These are phyloP conservation scores for Nicotiana undulata DNA, from an alignment of 257 asterid genomes.

Conservation along the genomic window DNA sequence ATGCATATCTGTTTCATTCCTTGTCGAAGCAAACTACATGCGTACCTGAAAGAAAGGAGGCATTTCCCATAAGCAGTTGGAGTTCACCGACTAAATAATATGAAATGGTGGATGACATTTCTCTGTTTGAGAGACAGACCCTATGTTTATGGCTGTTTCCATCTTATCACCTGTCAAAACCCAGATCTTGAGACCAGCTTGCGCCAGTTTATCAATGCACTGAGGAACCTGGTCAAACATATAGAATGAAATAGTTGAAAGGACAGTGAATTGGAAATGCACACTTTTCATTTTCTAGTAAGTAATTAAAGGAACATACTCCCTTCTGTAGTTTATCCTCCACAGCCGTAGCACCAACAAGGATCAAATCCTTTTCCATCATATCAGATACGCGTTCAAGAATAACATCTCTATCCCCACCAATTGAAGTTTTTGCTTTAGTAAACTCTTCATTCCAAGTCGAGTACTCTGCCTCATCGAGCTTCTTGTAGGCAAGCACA, in stretches of 20 bases:
- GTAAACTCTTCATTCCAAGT: constrained; percentile 89
- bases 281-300: neutral
- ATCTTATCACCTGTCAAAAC: constrained; percentile 99
- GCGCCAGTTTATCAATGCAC: constrained; percentile 97
- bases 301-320: constrained; percentile 32
- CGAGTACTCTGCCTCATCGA: constrained; percentile 63
- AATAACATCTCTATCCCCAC: constrained; percentile 72
- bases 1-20: constrained; percentile 94
- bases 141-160: constrained; percentile 99
- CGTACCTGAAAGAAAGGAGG: constrained; percentile 43
- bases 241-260: neutral
- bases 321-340: constrained; percentile 99
- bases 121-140: constrained; percentile 47
- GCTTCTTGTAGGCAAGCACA: constrained; percentile 90
- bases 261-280: neutral
- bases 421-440: constrained; percentile 76
- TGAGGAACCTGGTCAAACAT: constrained; percentile 73
- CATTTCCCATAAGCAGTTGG: constrained; percentile 3
- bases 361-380: constrained; percentile 89
- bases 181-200: constrained; percentile 97
- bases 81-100: neutral
- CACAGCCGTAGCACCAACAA: constrained; percentile 97
- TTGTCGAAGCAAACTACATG: constrained; percentile 98
- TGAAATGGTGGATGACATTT: neutral
- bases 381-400: constrained; percentile 80